These are phyloP conservation scores for Fusarium anthophilum DNA, from an alignment of 2,329 filamentous ascomycete genomes.

Conservation along the genomic window DNA sequence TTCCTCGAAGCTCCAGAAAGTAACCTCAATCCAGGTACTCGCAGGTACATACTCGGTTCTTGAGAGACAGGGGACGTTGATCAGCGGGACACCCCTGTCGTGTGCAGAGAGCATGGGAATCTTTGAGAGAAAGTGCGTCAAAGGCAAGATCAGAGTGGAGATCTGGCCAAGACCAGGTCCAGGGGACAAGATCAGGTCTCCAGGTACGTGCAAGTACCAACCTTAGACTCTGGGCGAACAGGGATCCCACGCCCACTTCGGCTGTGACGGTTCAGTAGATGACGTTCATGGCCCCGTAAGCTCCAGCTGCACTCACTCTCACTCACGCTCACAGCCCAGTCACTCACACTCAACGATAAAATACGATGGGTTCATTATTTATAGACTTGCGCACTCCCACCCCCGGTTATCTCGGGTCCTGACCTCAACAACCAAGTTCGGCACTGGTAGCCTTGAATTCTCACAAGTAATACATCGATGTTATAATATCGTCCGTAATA, in stretches of 20 bases:
- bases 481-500: slow-evolving; percentile 19
- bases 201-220: slow-evolving; percentile 12
- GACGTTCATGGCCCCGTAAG: slow-evolving; percentile 29
- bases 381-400: slow-evolving; percentile 33
- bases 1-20: background rate
- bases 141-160: slow-evolving; percentile 29
- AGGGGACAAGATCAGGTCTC: slow-evolving; percentile 20
- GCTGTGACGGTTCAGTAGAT: slow-evolving; percentile 34
- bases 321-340: background rate
- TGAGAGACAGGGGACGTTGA: slow-evolving; percentile 27
- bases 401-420: slow-evolving; percentile 16
- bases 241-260: slow-evolving; percentile 20
- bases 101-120: slow-evolving; percentile 27
- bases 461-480: slow-evolving; percentile 24
- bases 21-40: slow-evolving; percentile 20
- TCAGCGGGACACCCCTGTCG: slow-evolving; percentile 34
- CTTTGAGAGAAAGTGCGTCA: slow-evolving; percentile 21
- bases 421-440: slow-evolving; percentile 16
- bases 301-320: slow-evolving; percentile 7
- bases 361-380: slow-evolving; percentile 37
- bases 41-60: slow-evolving; percentile 20
- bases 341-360: background rate
- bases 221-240: slow-evolving; percentile 6
- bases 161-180: slow-evolving; percentile 19
- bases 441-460: slow-evolving; percentile 22